These are phyloP conservation scores for Lipomyces chichibuensis DNA, from an alignment of 805 yeast genomes.

Conservation along the genomic window DNA sequence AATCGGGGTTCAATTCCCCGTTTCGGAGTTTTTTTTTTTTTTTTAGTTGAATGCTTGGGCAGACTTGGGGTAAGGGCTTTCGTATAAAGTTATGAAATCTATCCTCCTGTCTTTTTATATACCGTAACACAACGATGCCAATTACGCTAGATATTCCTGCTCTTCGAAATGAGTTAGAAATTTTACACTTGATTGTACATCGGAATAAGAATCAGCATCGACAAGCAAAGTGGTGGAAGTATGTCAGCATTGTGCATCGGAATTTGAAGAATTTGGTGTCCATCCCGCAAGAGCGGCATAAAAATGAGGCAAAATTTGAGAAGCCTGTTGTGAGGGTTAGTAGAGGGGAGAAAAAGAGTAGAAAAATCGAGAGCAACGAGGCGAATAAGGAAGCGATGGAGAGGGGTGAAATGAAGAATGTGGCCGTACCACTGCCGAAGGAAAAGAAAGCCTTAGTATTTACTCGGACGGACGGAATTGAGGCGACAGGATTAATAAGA, in stretches of 20 bases:
- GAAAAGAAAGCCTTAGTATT: background rate
- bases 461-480: background rate
- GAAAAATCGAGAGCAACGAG: background rate
- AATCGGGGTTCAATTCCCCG: slow-evolving; percentile 11
- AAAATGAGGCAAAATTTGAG: background rate
- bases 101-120: background rate
- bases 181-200: slow-evolving; percentile 67
- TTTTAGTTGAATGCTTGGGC: background rate
- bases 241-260: slow-evolving; percentile 65
- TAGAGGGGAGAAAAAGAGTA: background rate
- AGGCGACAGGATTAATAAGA: background rate
- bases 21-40: background rate
- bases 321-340: background rate
- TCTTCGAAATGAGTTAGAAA: slow-evolving; percentile 55
- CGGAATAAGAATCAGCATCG: slow-evolving; percentile 79
- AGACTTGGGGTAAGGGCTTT: background rate
- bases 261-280: slow-evolving; percentile 11
- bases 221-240: slow-evolving; percentile 74
- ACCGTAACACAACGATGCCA: background rate
- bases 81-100: too few relatives aligned
- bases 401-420: background rate
- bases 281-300: background rate
- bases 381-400: background rate
- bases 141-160: slow-evolving; percentile 8
- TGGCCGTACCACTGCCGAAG: too few relatives aligned